These are phyloP conservation scores for Globisporangium splendens DNA, from an alignment of 352 stramenopile species.

Conservation along the genomic window DNA sequence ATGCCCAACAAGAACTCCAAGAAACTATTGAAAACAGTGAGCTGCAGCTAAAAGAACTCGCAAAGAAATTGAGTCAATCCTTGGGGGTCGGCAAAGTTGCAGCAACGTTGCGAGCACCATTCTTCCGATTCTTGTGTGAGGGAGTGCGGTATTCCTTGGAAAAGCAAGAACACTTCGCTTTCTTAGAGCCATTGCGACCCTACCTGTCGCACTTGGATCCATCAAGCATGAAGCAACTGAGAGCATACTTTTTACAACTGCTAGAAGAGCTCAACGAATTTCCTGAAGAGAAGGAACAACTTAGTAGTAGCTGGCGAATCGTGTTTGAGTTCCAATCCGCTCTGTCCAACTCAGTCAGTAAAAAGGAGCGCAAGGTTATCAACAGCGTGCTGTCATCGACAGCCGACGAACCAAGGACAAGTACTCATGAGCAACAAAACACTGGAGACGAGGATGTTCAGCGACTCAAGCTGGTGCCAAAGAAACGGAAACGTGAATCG, in stretches of 20 bases:
- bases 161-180: conserved; percentile 49
- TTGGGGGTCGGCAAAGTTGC: conserved; percentile 76
- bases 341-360: conserved; percentile 17
- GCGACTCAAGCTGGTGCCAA: neutral
- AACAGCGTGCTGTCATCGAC: neutral
- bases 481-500: neutral
- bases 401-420: neutral
- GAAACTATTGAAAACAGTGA: conserved; percentile 48
- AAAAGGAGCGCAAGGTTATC: conserved; percentile 7
- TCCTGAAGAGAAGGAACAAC: conserved; percentile 33
- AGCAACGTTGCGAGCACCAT: conserved; percentile 58
- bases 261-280: conserved; percentile 42
- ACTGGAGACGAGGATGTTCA: neutral
- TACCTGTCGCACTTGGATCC: conserved; percentile 77
- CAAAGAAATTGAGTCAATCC: conserved; percentile 79
- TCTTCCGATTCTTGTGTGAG: conserved; percentile 82
- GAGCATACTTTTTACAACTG: conserved; percentile 64
- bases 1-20: conserved; percentile 47
- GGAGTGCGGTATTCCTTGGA: conserved; percentile 74
- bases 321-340: conserved; percentile 70
- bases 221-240: conserved; percentile 55
- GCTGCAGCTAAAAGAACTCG: conserved; percentile 59
- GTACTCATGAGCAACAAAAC: neutral
- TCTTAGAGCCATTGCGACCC: conserved; percentile 61
- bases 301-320: conserved; percentile 45